Conservation (phyloP, 257 asterid genomes). For the Nicotiana knightiana region DNA sequence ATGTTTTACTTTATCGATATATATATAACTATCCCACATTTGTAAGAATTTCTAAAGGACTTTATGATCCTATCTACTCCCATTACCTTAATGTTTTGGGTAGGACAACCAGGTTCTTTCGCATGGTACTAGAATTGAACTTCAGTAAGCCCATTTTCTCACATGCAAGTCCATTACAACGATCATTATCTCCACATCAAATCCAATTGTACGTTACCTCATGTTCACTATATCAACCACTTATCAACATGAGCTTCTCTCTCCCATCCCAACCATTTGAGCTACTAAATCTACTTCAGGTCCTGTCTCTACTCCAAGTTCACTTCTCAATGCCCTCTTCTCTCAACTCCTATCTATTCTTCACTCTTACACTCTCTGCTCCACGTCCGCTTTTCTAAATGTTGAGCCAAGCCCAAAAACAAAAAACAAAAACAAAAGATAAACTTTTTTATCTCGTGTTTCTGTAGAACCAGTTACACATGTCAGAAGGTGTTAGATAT, state of each 20-base stretch:
- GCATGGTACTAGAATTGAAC: not conserved
- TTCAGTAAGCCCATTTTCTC: not conserved
- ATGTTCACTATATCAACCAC: not conserved
- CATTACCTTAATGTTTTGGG: not conserved
- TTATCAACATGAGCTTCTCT: not conserved
- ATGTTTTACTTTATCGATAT: too few species aligned
- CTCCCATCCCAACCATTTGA: not conserved
- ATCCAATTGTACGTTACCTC: not conserved
- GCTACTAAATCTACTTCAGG: not conserved
- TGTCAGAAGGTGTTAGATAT: not conserved
- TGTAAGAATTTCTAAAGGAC: too few species aligned
- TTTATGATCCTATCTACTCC: too few species aligned
- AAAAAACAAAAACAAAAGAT: not conserved
- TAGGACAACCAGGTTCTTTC: not conserved
- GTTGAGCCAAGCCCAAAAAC: not conserved
- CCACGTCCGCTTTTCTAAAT: not conserved
- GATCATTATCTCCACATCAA: not conserved
- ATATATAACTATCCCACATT: too few species aligned
- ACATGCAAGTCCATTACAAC: not conserved
- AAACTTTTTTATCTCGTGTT: not conserved
- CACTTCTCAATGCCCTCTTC: not conserved
- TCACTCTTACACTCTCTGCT: not conserved
- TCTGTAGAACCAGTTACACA: not conserved
- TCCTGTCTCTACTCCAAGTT: not conserved
- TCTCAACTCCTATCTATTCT: not conserved